Conservation (phyloP, 108 stramenopile genomes). For the Heterococcus sp. region DNA sequence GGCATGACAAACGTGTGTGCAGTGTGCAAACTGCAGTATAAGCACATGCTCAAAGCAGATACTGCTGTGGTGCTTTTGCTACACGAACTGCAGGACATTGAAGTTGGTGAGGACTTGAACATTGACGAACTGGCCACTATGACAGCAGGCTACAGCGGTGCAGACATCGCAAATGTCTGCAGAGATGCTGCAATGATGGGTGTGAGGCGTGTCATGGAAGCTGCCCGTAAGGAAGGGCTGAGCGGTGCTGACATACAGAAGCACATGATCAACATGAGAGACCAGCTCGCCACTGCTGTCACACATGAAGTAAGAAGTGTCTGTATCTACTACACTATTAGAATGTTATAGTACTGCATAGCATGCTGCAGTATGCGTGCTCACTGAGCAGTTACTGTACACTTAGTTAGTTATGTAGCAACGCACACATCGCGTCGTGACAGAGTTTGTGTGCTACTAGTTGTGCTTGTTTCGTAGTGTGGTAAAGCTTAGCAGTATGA, state of each 20-base stretch:
- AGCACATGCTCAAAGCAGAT: too few species aligned
- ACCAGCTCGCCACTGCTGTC: constrained; percentile 43
- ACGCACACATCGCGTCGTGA: too few species aligned
- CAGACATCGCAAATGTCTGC: constrained; percentile 65
- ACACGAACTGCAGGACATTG: constrained; percentile 5
- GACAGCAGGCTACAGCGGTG: constrained; percentile 59
- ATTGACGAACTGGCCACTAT: constrained; percentile 45
- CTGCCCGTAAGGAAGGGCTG: constrained; percentile 49
- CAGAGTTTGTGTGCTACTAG: too few species aligned
- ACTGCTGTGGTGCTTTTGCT: neutral
- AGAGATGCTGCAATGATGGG: constrained; percentile 66
- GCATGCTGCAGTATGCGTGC: too few species aligned
- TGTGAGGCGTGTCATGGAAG: constrained; percentile 60
- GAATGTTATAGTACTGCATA: too few species aligned
- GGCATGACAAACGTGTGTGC: too few species aligned
- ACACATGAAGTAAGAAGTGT: constrained; percentile 56
- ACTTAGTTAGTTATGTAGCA: too few species aligned
- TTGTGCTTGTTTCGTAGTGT: too few species aligned
- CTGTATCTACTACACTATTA: too few species aligned
- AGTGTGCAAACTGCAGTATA: too few species aligned
- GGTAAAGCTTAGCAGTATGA: too few species aligned
- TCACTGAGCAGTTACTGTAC: too few species aligned
- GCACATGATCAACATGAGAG: constrained; percentile 46
- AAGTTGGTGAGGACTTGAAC: constrained; percentile 56
- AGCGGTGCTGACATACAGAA: constrained; percentile 52